Percentiles rank a stretch among this genome's conserved stretches.
Conservation (phyloP, 441 rosid genomes). For the Aquilaria agallochum region DNA sequence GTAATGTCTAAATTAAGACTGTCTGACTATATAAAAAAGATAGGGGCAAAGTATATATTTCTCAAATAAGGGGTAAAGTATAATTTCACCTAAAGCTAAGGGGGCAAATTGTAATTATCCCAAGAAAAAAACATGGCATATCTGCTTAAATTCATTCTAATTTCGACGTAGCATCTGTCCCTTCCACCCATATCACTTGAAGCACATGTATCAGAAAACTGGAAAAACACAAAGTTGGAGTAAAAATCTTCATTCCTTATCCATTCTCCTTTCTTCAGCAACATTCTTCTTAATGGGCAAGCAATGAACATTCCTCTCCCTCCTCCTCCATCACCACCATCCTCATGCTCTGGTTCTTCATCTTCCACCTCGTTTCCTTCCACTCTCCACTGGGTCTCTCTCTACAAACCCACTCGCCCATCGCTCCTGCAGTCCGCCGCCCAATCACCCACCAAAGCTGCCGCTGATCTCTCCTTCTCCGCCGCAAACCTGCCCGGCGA, state of each 20-base stretch:
- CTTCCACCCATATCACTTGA: slow-evolving; percentile 30
- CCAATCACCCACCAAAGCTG: slow-evolving; percentile 25
- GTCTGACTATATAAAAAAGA: too few relatives aligned
- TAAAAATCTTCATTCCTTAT: not conserved
- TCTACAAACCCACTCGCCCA: slow-evolving; percentile 19
- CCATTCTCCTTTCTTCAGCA: not conserved
- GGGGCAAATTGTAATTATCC: too few relatives aligned
- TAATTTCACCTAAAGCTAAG: too few relatives aligned
- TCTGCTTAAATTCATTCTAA: too few relatives aligned
- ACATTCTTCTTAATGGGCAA: slow-evolving; percentile 29
- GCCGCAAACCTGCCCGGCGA: slow-evolving; percentile 13
- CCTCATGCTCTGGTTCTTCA: slow-evolving; percentile 4
- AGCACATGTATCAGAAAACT: not conserved
- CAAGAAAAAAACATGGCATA: too few relatives aligned
- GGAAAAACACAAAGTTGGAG: not conserved
- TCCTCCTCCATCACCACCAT: slow-evolving; percentile 23
- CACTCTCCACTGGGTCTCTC: slow-evolving; percentile 26
- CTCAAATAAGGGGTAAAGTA: too few relatives aligned
- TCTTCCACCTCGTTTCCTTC: slow-evolving; percentile 14
- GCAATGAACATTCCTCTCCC: slow-evolving; percentile 33
- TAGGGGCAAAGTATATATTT: too few relatives aligned
- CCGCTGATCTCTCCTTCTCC: slow-evolving; percentile 27
- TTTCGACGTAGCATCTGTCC: slow-evolving; percentile 35
- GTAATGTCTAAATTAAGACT: too few relatives aligned
- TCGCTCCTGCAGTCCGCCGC: slow-evolving; percentile 24